Conservation (phyloP, 129 eudicot species). For the Kitagawia praeruptora region DNA sequence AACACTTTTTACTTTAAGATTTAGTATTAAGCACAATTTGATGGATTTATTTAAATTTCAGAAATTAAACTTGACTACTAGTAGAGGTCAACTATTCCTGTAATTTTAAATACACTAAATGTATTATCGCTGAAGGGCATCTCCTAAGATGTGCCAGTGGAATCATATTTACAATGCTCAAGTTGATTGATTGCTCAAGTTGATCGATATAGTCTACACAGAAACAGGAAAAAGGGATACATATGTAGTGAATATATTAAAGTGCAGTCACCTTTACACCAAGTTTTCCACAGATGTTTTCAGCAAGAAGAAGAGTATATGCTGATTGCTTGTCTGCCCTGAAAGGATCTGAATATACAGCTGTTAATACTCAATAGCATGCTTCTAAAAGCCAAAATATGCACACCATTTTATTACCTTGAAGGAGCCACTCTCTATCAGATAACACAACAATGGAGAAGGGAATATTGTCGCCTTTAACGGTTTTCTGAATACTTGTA, state of each 20-base stretch:
- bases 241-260: background rate
- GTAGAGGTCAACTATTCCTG: background rate
- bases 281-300: conserved; percentile 72
- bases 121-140: background rate
- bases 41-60: background rate
- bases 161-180: background rate
- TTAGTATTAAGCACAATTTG: background rate
- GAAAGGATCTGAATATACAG: conserved; percentile 50
- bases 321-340: conserved; percentile 93
- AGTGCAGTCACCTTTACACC: conserved; percentile 60
- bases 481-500: conserved; percentile 40
- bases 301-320: conserved; percentile 92
- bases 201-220: background rate
- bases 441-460: conserved; percentile 77
- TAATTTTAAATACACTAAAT: background rate
- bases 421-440: conserved; percentile 79
- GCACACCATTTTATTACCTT: conserved; percentile 37
- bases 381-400: conserved; percentile 8
- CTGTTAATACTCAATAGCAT: conserved; percentile 14
- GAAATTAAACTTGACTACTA: background rate
- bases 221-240: background rate
- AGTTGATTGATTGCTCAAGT: background rate
- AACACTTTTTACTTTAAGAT: background rate
- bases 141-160: background rate
- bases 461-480: conserved; percentile 54